A percentile compares a stretch with the other conserved stretches of the same genome.
Conservation (phyloP, 169 alveolate genomes). For the Eimeria maxima region DNA sequence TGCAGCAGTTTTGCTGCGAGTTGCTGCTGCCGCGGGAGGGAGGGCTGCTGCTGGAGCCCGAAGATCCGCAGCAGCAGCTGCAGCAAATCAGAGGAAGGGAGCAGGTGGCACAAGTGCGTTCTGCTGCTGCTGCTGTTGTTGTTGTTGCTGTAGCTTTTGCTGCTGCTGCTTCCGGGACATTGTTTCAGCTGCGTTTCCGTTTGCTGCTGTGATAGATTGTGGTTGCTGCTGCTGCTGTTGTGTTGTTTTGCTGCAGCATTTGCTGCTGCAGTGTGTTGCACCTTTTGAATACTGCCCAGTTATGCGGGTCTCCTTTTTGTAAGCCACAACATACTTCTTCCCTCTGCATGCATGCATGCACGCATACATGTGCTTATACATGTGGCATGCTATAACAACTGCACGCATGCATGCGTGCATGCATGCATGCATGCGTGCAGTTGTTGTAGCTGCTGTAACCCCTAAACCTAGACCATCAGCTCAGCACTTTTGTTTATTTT, state of each 20-base stretch:
- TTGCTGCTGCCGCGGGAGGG: constrained; percentile 59
- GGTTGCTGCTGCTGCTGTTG: constrained; percentile 15
- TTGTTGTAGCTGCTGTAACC: not conserved
- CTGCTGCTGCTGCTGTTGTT: not conserved
- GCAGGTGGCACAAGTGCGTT: constrained; percentile 44
- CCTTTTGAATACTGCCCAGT: constrained; percentile 78
- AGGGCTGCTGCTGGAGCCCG: constrained; percentile 66
- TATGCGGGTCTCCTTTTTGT: constrained; percentile 70
- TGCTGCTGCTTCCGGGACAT: constrained; percentile 22
- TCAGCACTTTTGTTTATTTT: not conserved
- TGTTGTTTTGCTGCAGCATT: not conserved
- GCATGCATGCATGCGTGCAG: no score
- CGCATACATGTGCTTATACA: no score
- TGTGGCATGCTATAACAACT: no score
- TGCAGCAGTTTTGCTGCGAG: constrained; percentile 68
- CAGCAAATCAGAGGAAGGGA: constrained; percentile 57
- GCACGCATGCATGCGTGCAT: no score
- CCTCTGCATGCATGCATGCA: not conserved
- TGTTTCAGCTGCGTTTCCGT: not conserved
- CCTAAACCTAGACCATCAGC: not conserved
- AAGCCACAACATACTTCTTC: not conserved
- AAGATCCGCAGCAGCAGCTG: constrained; percentile 65
- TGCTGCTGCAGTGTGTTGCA: constrained; percentile 50
- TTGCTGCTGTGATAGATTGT: not conserved
- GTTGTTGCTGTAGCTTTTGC: constrained; percentile 15